phyloP scores from a whole-genome alignment of 31 red algal genomes.

The Bonnemaisonia californica region DNA sequence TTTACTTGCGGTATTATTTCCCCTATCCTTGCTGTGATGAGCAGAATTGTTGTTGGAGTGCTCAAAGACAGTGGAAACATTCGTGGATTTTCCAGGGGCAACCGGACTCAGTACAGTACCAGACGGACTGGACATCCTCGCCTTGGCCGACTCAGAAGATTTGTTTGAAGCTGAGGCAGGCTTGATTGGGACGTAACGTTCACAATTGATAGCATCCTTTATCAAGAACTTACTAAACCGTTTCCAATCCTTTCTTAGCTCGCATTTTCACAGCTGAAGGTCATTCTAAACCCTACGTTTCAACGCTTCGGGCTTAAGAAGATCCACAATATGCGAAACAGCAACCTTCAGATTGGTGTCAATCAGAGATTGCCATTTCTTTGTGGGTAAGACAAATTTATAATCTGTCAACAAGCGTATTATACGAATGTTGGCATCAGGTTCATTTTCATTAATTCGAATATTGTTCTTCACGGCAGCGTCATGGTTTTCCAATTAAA shows the following conservation, averaged over 20 bases:
- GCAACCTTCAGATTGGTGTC: constrained; percentile 1
- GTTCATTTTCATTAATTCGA: neutral
- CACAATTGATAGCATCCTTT: neutral
- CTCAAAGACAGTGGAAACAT: no score
- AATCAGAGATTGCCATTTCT: neutral
- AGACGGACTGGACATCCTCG: neutral
- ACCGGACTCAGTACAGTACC: no score
- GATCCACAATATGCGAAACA: neutral
- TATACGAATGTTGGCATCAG: neutral
- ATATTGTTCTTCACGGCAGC: neutral
- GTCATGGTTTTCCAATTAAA: neutral
- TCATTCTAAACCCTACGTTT: neutral
- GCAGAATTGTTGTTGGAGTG: no score
- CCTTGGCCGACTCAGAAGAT: neutral
- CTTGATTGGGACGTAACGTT: neutral
- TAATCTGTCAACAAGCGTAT: constrained; percentile 1
- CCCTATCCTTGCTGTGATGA: no score
- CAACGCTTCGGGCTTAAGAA: constrained; percentile 6
- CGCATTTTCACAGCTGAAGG: neutral
- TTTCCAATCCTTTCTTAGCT: neutral
- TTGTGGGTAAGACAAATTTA: neutral
- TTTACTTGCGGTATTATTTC: no score
- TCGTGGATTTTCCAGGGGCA: no score
- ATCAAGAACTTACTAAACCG: no score
- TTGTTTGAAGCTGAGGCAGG: neutral